A percentile compares a stretch with the other conserved stretches of the same genome.
Evolutionary conservation across 148 eudicot genomes (phyloP).

Genomic region (Vaccinium myrtillus): DNA sequence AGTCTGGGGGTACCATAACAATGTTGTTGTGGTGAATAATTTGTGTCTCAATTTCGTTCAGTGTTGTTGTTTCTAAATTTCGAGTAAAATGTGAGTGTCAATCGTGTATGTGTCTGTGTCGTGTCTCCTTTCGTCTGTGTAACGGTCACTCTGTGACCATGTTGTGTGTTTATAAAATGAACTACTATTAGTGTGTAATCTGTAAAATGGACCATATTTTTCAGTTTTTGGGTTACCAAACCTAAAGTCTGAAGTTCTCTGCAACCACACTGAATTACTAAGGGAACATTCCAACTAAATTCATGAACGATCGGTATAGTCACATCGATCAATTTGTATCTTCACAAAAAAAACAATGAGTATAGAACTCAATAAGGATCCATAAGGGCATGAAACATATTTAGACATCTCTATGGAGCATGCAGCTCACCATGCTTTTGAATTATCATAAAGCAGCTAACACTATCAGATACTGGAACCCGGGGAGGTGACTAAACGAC

Average conservation of each 20-base stretch:
- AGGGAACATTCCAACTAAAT: neutral
- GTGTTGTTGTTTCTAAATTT: neutral
- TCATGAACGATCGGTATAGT: neutral
- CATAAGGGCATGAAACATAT: neutral
- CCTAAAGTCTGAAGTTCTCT: neutral
- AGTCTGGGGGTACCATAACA: neutral
- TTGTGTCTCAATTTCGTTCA: neutral
- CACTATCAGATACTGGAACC: neutral
- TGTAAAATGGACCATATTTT: neutral
- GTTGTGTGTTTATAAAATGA: neutral
- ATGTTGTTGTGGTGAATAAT: constrained; percentile 20
- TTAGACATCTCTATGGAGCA: neutral
- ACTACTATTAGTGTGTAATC: constrained; percentile 11
- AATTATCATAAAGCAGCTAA: neutral
- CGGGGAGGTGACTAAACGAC: neutral
- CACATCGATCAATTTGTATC: neutral
- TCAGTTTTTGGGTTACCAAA: neutral
- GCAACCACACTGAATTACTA: neutral
- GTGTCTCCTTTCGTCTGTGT: constrained; percentile 3
- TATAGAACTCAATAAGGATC: neutral
- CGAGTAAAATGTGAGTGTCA: neutral
- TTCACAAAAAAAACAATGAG: neutral
- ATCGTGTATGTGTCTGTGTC: constrained; percentile 1
- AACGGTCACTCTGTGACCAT: constrained; percentile 23
- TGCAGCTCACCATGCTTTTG: neutral